Base-by-base conservation (phyloP, 805 yeast genomes). In the Sungouiozyma ichnusensis region DNA sequence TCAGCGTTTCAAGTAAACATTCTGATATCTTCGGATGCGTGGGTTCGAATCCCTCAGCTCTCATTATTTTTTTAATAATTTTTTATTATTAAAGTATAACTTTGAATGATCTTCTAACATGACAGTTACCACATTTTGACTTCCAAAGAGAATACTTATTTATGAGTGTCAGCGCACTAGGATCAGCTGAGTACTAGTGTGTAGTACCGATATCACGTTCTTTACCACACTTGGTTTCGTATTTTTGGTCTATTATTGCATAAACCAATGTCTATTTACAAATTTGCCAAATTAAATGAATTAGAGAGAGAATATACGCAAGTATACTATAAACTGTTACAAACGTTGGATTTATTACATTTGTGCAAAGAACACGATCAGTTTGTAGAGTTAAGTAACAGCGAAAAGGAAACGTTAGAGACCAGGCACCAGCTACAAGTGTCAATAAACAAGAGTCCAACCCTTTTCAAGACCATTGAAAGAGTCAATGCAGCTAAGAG, bases 11-110 rank as follows among this genome's bases (percentile, higher is more conserved):
- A 6, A 24, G 42, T 46, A 51, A 59, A 57, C 46, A 42, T 64
- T 64, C 69, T 63, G 67, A 62, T 65, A 65, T 65, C 69, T 64
- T 47, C 67, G 67, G 68, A 64, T 64, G 68, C 68, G 64, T 59
- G 68, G 64, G 68, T 63, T 63, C 67, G 66, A 63, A 63, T 63
- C 67, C 64, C 67, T 60, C 60, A 62, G 64, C 64, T 61, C 65
- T 62, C 66, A 62, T 41, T 43, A 43, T 46, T 51, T 50, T 50
- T 50, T 41, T 24, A 11, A 17, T 20, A 13, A 17, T 45, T 46
- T 45, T 38, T 40, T 29, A n/a, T n/a, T n/a, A n/a, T n/a, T n/a
- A n/a, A n/a, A n/a, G n/a, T n/a, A n/a, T n/a, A n/a, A n/a, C n/a
- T n/a, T n/a, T n/a, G n/a, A n/a, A n/a, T n/a, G n/a, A n/a, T n/a